Evolutionary conservation across 345 rosid genomes (phyloP).

Genomic region (Aethionema arabicum): DNA sequence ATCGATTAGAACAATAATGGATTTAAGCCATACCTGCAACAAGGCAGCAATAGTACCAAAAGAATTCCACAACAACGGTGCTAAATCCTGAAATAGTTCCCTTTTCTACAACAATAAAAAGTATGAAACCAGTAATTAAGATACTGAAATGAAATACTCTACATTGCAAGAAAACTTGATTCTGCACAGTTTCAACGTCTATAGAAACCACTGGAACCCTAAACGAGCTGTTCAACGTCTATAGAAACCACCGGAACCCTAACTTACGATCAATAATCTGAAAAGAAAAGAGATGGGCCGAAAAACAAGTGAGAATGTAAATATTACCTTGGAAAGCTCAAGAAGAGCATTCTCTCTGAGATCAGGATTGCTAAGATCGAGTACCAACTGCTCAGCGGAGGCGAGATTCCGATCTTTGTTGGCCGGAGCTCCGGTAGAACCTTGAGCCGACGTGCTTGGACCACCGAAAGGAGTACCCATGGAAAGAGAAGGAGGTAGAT

Average conservation of each 20-base stretch:
- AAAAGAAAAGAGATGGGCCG: background rate
- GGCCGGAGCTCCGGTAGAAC: slow-evolving; percentile 47
- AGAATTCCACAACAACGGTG: slow-evolving; percentile 74
- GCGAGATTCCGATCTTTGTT: slow-evolving; percentile 87
- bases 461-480: slow-evolving; percentile 63
- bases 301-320: background rate
- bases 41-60: slow-evolving; percentile 41
- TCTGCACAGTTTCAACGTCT: background rate
- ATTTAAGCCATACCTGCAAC: slow-evolving; percentile 34
- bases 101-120: slow-evolving; percentile 61
- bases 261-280: slow-evolving; percentile 19
- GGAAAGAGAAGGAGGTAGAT: slow-evolving; percentile 66
- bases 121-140: slow-evolving; percentile 1
- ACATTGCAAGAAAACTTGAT: background rate
- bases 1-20: background rate
- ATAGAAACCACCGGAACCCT: slow-evolving; percentile 20
- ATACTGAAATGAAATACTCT: background rate
- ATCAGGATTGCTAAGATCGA: slow-evolving; percentile 89
- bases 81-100: slow-evolving; percentile 96
- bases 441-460: slow-evolving; percentile 45
- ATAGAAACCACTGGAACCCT: slow-evolving; percentile 15
- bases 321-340: slow-evolving; percentile 66
- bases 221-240: background rate
- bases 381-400: slow-evolving; percentile 87
- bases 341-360: slow-evolving; percentile 88